phyloP scores from a whole-genome alignment of 2,329 filamentous ascomycete species.

The Fusarium mexicanum region DNA sequence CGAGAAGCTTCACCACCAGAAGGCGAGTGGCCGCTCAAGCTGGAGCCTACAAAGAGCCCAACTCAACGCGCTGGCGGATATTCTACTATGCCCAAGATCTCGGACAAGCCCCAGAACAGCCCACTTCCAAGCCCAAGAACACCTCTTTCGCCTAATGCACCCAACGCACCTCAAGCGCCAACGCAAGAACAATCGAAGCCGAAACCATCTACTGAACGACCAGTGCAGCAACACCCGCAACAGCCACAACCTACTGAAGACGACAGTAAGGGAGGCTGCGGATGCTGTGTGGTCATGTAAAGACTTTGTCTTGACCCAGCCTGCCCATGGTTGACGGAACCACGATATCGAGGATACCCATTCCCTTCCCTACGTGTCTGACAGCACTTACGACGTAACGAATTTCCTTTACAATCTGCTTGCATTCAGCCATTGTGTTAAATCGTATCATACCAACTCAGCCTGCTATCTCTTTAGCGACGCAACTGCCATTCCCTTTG shows the following conservation, averaged over 20 bases:
- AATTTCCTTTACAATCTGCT: constrained; percentile 42
- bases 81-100: constrained; percentile 71
- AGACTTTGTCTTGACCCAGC: neutral
- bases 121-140: constrained; percentile 58
- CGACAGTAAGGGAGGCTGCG: constrained; percentile 57
- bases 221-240: constrained; percentile 19
- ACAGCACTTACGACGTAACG: constrained; percentile 46
- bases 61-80: constrained; percentile 60
- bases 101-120: constrained; percentile 48
- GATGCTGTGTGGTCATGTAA: constrained; percentile 64
- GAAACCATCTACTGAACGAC: constrained; percentile 19
- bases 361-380: constrained; percentile 25
- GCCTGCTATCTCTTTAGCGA: constrained; percentile 41
- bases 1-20: constrained; percentile 21
- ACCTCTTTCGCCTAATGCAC: constrained; percentile 51
- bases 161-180: constrained; percentile 43
- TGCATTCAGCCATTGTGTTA: constrained; percentile 47
- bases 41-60: constrained; percentile 58
- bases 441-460: constrained; percentile 36
- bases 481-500: constrained; percentile 43
- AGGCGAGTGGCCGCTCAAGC: constrained; percentile 69
- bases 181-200: constrained; percentile 34
- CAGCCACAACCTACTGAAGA: constrained; percentile 39
- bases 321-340: neutral
- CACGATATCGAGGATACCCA: constrained; percentile 19